phyloP scores from a whole-genome alignment of 257 asterid genomes.

The Solanum neorickii region DNA sequence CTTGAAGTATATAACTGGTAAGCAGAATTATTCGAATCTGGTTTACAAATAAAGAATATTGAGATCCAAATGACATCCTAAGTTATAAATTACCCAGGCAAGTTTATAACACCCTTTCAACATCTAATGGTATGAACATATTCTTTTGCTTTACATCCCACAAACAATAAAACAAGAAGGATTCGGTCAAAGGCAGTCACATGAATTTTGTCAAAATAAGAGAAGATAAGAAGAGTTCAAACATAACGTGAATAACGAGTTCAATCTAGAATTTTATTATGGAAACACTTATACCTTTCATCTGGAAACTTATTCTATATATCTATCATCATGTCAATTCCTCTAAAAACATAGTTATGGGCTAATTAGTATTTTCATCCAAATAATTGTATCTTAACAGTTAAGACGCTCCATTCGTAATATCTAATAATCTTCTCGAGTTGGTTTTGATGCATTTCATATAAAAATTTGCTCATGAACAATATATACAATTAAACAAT shows the following conservation, averaged over 20 bases:
- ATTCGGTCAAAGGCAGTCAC: neutral
- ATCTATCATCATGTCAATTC: neutral
- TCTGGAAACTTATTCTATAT: neutral
- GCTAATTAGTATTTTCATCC: neutral
- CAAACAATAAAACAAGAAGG: neutral
- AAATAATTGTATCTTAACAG: neutral
- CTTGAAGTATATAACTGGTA: neutral
- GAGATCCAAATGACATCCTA: neutral
- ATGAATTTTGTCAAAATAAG: neutral
- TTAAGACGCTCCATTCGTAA: neutral
- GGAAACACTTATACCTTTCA: neutral
- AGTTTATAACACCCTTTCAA: neutral
- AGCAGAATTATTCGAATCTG: neutral
- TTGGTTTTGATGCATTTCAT: neutral
- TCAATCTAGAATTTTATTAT: neutral
- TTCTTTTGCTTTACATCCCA: neutral
- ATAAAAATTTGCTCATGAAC: neutral
- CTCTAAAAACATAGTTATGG: neutral
- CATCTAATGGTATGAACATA: neutral
- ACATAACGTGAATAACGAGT: neutral
- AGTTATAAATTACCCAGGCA: neutral
- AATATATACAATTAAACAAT: neutral
- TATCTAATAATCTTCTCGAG: neutral
- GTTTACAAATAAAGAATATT: neutral
- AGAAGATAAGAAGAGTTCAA: neutral